These are phyloP conservation scores for Coemansia guatemalensis DNA, from an alignment of 192 early-diverging fungal species.

Conservation along the genomic window DNA sequence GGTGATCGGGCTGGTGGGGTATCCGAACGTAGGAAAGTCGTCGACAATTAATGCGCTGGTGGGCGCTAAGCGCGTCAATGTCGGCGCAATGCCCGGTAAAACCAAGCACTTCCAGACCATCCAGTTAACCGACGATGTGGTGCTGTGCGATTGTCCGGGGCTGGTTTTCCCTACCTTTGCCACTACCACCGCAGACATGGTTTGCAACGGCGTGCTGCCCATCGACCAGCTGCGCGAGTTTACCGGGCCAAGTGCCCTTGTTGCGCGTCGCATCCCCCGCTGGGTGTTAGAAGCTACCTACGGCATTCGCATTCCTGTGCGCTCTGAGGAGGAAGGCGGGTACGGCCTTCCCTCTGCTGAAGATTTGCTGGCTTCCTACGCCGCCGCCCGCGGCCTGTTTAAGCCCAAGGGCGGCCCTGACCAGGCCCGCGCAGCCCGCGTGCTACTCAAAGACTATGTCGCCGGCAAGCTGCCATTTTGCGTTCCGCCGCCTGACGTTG, in stretches of 20 bases:
- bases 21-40: constrained; percentile 99
- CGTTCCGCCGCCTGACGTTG: constrained; percentile 64
- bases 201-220: constrained; percentile 97
- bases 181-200: constrained; percentile 97
- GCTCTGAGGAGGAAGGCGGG: constrained; percentile 75
- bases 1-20: constrained; percentile 95
- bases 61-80: constrained; percentile 91
- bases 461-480: constrained; percentile 91
- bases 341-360: constrained; percentile 77
- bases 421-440: constrained; percentile 93
- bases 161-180: constrained; percentile 99
- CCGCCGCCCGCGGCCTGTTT: constrained; percentile 89
- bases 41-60: constrained; percentile 97
- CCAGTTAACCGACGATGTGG: constrained; percentile 75
- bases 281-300: constrained; percentile 86
- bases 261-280: constrained; percentile 84
- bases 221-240: constrained; percentile 98
- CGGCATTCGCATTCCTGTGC: constrained; percentile 83
- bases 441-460: constrained; percentile 98
- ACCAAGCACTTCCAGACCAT: constrained; percentile 99
- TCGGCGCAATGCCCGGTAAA: constrained; percentile 96
- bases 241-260: constrained; percentile 80
- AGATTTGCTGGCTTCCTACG: constrained; percentile 90
- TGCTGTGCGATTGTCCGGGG: constrained; percentile 99
- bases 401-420: constrained; percentile 96